Percentiles rank a stretch among this genome's conserved stretches.
phyloP scores from a whole-genome alignment of 176 grass and related monocot species.

The Triticum turgidum region DNA sequence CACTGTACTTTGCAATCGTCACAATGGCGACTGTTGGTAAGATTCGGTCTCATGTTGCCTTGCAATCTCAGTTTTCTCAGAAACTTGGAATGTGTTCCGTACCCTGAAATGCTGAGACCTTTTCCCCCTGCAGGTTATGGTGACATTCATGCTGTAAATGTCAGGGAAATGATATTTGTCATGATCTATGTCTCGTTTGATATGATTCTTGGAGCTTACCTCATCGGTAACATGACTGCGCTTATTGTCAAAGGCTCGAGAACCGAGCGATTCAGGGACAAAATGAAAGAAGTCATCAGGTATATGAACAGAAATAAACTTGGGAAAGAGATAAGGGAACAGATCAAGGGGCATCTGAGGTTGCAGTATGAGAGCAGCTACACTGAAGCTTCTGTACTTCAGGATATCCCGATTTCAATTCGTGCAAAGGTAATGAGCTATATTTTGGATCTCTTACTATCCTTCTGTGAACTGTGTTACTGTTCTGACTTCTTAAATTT shows the following conservation, averaged over 20 bases:
- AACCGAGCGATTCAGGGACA: slow-evolving; percentile 90
- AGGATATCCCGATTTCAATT: slow-evolving; percentile 91
- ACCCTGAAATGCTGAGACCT: not conserved
- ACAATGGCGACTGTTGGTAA: slow-evolving; percentile 99
- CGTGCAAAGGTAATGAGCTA: slow-evolving; percentile 65
- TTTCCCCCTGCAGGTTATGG: slow-evolving; percentile 72
- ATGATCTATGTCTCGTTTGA: slow-evolving; percentile 99
- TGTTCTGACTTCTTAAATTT: not conserved
- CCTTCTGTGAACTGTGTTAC: not conserved
- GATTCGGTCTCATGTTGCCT: not conserved
- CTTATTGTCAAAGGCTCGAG: slow-evolving; percentile 99
- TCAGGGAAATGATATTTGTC: slow-evolving; percentile 97
- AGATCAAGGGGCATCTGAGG: slow-evolving; percentile 89
- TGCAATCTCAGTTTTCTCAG: not conserved
- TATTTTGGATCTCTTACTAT: not conserved
- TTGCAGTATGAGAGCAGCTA: slow-evolving; percentile 97
- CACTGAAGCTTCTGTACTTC: slow-evolving; percentile 82
- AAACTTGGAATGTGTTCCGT: not conserved
- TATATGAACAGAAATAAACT: slow-evolving; percentile 98
- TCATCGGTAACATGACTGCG: slow-evolving; percentile 98
- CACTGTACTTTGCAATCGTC: slow-evolving; percentile 92
- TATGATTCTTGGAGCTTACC: slow-evolving; percentile 98
- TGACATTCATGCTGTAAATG: slow-evolving; percentile 93
- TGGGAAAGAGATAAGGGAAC: slow-evolving; percentile 75
- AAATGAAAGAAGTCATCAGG: slow-evolving; percentile 95